These are phyloP conservation scores for Phytophthora capsici DNA, from an alignment of 352 stramenopile genomes.

Conservation along the genomic window DNA sequence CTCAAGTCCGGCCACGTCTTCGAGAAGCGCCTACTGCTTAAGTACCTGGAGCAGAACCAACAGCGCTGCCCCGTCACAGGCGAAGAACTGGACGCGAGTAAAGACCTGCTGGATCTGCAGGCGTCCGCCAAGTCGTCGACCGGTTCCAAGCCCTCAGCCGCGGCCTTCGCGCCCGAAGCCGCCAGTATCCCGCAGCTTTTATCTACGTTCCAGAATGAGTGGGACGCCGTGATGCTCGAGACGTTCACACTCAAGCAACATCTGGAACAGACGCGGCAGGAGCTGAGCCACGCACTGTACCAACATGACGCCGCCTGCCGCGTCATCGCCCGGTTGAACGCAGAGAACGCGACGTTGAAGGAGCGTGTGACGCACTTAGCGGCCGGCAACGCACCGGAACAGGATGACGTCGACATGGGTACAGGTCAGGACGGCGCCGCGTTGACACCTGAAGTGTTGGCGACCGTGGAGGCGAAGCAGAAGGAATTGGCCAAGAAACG, in stretches of 20 bases:
- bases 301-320: conserved; percentile 96
- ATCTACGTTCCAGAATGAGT: conserved; percentile 91
- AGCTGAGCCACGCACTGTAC: conserved; percentile 95
- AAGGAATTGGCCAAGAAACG: conserved; percentile 73
- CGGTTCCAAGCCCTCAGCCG: conserved; percentile 6
- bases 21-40: conserved; percentile 86
- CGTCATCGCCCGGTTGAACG: conserved; percentile 93
- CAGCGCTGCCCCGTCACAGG: conserved; percentile 76
- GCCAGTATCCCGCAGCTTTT: conserved; percentile 74
- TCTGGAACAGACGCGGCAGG: conserved; percentile 94
- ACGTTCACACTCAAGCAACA: conserved; percentile 94
- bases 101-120: conserved; percentile 77
- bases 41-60: conserved; percentile 80
- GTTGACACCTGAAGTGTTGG: conserved; percentile 49
- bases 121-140: conserved; percentile 10
- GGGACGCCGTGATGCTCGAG: conserved; percentile 95
- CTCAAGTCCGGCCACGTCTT: conserved; percentile 89
- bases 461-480: conserved; percentile 70
- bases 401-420: conserved; percentile 64
- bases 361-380: conserved; percentile 34
- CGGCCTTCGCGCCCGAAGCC: conserved; percentile 46
- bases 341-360: conserved; percentile 71
- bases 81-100: conserved; percentile 58
- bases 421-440: conserved; percentile 2
- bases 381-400: conserved; percentile 3